phyloP scores from a whole-genome alignment of 1,139 yeast genomes.

The Suhomyces bokatorum region DNA sequence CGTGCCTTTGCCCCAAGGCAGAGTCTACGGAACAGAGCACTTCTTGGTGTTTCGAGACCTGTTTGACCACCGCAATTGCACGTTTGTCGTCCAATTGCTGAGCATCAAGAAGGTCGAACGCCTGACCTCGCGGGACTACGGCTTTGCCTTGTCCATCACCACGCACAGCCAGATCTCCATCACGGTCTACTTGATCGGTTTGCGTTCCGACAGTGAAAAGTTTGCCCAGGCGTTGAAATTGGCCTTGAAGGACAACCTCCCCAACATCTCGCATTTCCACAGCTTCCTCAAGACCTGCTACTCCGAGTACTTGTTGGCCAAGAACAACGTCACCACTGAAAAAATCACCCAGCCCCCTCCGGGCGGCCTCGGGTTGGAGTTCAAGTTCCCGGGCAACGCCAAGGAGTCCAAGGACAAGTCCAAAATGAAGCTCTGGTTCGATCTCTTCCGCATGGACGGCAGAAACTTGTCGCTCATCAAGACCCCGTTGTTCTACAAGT shows the following conservation, averaged over 20 bases:
- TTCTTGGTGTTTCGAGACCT: conserved; percentile 74
- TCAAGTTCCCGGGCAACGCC: conserved; percentile 89
- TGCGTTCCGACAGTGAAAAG: conserved; percentile 74
- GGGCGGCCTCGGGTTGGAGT: conserved; percentile 82
- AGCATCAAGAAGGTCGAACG: conserved; percentile 85
- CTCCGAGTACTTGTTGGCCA: conserved; percentile 77
- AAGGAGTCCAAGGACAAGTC: conserved; percentile 75
- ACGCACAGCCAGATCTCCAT: conserved; percentile 68
- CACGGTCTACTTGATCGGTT: conserved; percentile 73
- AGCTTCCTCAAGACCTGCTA: conserved; percentile 74
- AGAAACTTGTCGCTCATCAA: conserved; percentile 74
- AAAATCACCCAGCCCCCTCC: conserved; percentile 58
- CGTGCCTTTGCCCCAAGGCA: conserved; percentile 50
- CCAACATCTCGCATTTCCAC: conserved; percentile 59
- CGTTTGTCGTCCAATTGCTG: conserved; percentile 70
- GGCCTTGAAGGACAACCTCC: conserved; percentile 62
- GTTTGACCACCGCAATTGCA: conserved; percentile 67
- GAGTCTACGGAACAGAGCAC: conserved; percentile 67
- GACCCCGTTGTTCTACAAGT: conserved; percentile 76
- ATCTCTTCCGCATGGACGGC: conserved; percentile 80
- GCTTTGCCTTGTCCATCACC: conserved; percentile 74
- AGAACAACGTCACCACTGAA: conserved; percentile 52
- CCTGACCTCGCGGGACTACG: conserved; percentile 70
- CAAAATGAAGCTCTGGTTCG: conserved; percentile 92
- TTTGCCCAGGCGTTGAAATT: conserved; percentile 71